Evolutionary conservation across 2,329 filamentous ascomycete species (phyloP).

Genomic region (Fusarium austroafricanum): DNA sequence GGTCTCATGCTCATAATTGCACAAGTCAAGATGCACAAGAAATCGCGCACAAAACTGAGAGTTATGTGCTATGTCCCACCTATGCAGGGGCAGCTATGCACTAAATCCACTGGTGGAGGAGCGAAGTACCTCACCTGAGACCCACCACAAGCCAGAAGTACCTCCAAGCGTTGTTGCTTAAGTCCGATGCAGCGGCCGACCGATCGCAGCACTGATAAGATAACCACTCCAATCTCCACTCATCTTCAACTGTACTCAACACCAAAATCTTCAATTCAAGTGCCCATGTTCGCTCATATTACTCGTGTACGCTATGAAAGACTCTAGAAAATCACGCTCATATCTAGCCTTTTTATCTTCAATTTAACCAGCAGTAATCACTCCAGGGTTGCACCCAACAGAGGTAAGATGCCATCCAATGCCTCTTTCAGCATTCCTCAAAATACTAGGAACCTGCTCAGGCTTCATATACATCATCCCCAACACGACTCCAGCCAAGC

Average conservation of each 20-base stretch:
- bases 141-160: too few relatives aligned
- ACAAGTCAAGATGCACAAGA: not conserved
- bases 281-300: not conserved
- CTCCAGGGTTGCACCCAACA: conserved; percentile 20
- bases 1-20: not conserved
- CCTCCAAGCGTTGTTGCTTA: too few relatives aligned
- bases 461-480: conserved; percentile 31
- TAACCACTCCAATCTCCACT: not conserved
- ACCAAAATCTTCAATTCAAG: not conserved
- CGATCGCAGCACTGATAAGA: not conserved
- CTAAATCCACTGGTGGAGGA: not conserved
- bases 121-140: not conserved
- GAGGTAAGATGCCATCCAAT: conserved; percentile 37
- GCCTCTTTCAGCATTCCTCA: conserved; percentile 39
- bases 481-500: conserved; percentile 29
- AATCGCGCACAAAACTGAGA: conserved; percentile 12
- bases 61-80: not conserved
- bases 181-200: too few relatives aligned
- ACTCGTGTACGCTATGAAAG: not conserved
- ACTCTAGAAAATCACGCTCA: too few relatives aligned
- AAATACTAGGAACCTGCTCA: conserved; percentile 18
- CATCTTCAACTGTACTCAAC: too few relatives aligned
- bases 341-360: not conserved
- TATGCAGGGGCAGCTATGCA: not conserved
- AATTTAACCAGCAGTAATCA: conserved; percentile 3